Conservation (phyloP, 164 flowering plant species). For the Annona cherimola region DNA sequence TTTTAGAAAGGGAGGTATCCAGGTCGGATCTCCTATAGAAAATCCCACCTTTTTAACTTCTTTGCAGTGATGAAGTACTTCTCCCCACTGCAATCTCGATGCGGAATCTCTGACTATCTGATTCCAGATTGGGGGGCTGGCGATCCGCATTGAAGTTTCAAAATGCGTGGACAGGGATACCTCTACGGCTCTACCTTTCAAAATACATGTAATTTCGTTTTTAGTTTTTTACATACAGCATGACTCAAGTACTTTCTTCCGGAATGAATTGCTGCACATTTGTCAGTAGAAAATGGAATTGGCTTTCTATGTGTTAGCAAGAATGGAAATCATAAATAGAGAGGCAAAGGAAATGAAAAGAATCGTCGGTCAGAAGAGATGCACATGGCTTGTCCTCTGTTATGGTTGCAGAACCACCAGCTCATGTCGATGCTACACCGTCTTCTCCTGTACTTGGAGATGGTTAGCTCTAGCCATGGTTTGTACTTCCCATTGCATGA, state of each 20-base stretch:
- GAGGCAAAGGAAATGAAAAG: not conserved
- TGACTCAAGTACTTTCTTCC: not conserved
- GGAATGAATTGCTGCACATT: not conserved
- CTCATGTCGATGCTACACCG: conserved; percentile 71
- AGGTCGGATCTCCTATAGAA: conserved; percentile 33
- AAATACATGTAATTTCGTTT: not conserved
- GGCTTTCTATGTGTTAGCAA: not conserved
- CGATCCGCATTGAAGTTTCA: conserved; percentile 21
- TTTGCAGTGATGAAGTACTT: conserved; percentile 37
- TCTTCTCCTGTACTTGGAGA: conserved; percentile 69
- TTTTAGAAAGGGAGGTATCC: conserved; percentile 49
- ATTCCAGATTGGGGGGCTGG: conserved; percentile 24
- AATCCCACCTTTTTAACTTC: conserved; percentile 30
- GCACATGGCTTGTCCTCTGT: not conserved
- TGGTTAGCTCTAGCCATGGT: conserved; percentile 92
- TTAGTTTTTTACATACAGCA: not conserved
- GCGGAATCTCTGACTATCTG: conserved; percentile 32
- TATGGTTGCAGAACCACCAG: not conserved
- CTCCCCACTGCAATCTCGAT: conserved; percentile 37
- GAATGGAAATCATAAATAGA: not conserved
- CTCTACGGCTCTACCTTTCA: not conserved
- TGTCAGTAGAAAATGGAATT: not conserved
- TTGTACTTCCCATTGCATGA: conserved; percentile 95
- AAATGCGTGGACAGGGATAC: not conserved
- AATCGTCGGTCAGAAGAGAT: not conserved